These are phyloP conservation scores for Chrysosphaeria jannelii DNA, from an alignment of 2,329 filamentous ascomycete genomes.

Conservation along the genomic window DNA sequence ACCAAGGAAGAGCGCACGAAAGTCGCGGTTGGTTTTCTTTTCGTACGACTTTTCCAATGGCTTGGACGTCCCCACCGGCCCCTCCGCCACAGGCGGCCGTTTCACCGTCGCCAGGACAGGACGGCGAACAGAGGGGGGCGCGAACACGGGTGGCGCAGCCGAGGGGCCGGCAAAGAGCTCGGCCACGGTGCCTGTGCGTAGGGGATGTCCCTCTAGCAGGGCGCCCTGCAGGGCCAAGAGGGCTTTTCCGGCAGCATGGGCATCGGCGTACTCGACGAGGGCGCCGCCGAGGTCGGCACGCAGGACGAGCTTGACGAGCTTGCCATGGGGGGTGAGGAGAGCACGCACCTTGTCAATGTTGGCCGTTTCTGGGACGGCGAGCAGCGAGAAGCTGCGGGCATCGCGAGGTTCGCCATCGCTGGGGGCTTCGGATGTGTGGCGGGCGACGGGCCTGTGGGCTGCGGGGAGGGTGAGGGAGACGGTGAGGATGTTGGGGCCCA, in stretches of 20 bases:
- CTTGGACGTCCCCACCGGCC: slow-evolving; percentile 2
- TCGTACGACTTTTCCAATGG: slow-evolving; percentile 5
- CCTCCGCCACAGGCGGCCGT: slow-evolving; percentile 7
- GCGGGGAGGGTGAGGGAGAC: slow-evolving; percentile 28
- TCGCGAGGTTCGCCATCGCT: slow-evolving; percentile 4
- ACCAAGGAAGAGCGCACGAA: slow-evolving; percentile 8
- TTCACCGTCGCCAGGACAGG: slow-evolving; percentile 16
- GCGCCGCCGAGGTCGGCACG: slow-evolving; percentile 63
- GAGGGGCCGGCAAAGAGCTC: slow-evolving; percentile 15
- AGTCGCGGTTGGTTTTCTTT: slow-evolving; percentile 8
- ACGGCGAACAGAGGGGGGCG: slow-evolving; percentile 6
- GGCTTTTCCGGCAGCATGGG: slow-evolving; percentile 41
- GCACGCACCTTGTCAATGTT: slow-evolving; percentile 59
- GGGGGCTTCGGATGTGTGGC: slow-evolving; percentile 9
- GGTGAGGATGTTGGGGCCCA: slow-evolving; percentile 34
- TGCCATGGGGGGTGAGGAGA: slow-evolving; percentile 34
- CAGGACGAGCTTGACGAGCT: slow-evolving; percentile 45
- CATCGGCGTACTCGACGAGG: slow-evolving; percentile 50
- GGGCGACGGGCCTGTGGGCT: slow-evolving; percentile 24
- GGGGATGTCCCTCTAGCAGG: slow-evolving; percentile 18
- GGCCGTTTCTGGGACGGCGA: slow-evolving; percentile 74
- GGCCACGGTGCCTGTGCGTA: slow-evolving; percentile 22
- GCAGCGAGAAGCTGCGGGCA: slow-evolving; percentile 29
- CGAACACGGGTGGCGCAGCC: neutral
- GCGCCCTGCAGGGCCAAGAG: slow-evolving; percentile 25